Evolutionary conservation across 352 stramenopile species (phyloP).

Genomic region (Pythium monospermum): DNA sequence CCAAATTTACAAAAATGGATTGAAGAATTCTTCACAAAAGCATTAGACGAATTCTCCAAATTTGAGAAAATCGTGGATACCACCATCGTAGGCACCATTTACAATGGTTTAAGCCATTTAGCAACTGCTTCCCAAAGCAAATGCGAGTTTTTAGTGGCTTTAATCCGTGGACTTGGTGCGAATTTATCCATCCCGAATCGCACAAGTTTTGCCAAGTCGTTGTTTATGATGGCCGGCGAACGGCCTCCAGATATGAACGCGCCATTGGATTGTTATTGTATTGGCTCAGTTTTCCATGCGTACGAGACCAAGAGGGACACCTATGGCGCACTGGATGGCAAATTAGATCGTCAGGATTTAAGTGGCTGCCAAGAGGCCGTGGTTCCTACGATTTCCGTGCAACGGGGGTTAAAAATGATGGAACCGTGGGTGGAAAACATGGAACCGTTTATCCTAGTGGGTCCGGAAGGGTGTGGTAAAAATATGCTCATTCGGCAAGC

Average conservation of each 20-base stretch:
- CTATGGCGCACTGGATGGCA: constrained; percentile 65
- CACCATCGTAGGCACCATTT: constrained; percentile 91
- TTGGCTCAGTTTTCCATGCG: constrained; percentile 50
- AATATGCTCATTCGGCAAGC: constrained; percentile 93
- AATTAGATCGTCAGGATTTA: constrained; percentile 51
- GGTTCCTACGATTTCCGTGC: constrained; percentile 76
- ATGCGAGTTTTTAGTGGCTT: constrained; percentile 86
- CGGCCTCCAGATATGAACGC: constrained; percentile 81
- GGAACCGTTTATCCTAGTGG: constrained; percentile 94
- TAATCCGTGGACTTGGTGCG: constrained; percentile 90
- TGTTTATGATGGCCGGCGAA: constrained; percentile 91
- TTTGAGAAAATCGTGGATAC: constrained; percentile 89
- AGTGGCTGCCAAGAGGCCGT: constrained; percentile 35
- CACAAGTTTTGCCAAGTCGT: constrained; percentile 83
- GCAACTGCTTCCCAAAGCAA: constrained; percentile 54
- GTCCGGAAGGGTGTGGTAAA: constrained; percentile 92
- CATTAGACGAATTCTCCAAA: constrained; percentile 82
- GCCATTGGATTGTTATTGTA: constrained; percentile 88
- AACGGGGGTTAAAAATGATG: constrained; percentile 86
- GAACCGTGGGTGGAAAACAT: constrained; percentile 90
- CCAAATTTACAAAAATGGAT: constrained; percentile 82
- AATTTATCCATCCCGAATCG: constrained; percentile 83
- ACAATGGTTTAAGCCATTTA: constrained; percentile 90
- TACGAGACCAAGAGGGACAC: constrained; percentile 82
- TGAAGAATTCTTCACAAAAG: constrained; percentile 89